Evolutionary conservation across 306 rosid genomes (phyloP).

Genomic region (Prunus davidiana): DNA sequence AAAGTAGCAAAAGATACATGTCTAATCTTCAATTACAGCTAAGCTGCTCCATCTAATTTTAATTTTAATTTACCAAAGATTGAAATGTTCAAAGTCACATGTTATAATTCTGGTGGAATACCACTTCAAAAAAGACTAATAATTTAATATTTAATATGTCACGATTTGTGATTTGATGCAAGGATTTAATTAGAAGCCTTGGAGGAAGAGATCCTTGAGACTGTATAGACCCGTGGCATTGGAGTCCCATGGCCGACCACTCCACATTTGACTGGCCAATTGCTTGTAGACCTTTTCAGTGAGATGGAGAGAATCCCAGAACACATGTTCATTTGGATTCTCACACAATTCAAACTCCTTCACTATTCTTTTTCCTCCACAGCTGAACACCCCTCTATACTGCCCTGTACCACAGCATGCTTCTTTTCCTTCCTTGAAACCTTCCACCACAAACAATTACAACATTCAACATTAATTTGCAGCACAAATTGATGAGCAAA

Average conservation of each 20-base stretch:
- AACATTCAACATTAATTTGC: neutral
- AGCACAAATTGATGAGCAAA: neutral
- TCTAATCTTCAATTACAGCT: neutral
- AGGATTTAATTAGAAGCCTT: slow-evolving; percentile 6
- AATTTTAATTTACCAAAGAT: neutral
- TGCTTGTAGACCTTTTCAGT: slow-evolving; percentile 65
- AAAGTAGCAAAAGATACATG: neutral
- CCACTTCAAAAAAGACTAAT: neutral
- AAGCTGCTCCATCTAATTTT: neutral
- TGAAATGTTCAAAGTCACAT: neutral
- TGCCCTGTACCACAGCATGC: slow-evolving; percentile 87
- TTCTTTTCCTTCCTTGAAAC: slow-evolving; percentile 64
- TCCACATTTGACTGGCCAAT: slow-evolving; percentile 64
- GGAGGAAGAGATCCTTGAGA: slow-evolving; percentile 59
- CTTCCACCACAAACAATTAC: slow-evolving; percentile 27
- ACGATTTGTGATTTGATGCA: neutral
- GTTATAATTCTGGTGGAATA: no score
- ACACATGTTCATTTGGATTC: slow-evolving; percentile 50
- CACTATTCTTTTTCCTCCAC: slow-evolving; percentile 77
- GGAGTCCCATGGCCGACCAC: slow-evolving; percentile 20
- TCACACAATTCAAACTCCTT: slow-evolving; percentile 55
- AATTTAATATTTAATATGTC: neutral
- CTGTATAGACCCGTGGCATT: slow-evolving; percentile 32
- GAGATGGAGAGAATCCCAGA: slow-evolving; percentile 85
- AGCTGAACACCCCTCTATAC: slow-evolving; percentile 58